Conservation (phyloP, 192 early-diverging fungal genomes). For the Coemansia sp. region DNA sequence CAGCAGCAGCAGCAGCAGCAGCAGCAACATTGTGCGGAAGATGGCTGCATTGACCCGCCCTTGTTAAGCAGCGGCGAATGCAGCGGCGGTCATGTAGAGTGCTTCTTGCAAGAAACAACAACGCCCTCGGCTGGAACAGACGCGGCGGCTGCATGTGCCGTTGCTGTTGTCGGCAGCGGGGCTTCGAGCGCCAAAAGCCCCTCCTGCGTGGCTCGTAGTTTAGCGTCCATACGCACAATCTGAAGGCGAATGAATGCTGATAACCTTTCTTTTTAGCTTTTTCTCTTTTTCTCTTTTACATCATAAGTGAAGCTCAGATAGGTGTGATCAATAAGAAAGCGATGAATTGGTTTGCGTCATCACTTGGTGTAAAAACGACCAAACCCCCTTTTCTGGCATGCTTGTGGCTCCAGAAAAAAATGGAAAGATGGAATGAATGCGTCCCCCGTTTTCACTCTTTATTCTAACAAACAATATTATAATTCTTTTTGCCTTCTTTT, state of each 20-base stretch:
- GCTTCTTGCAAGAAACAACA: not conserved
- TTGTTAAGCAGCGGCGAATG: not conserved
- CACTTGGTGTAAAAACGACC: too few species aligned
- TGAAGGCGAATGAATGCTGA: not conserved
- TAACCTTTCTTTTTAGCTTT: not conserved
- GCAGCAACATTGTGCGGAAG: not conserved
- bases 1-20: not conserved
- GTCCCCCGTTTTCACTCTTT: too few species aligned
- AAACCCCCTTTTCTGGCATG: conserved; percentile 1
- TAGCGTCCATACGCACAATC: not conserved
- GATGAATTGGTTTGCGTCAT: too few species aligned
- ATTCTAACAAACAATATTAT: not conserved
- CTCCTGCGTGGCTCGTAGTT: not conserved
- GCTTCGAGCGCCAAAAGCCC: not conserved
- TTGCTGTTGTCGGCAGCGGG: not conserved
- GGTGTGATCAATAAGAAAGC: too few species aligned
- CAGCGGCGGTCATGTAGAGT: not conserved
- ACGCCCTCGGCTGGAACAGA: not conserved
- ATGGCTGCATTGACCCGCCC: not conserved
- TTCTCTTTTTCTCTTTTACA: not conserved
- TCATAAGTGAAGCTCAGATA: too few species aligned
- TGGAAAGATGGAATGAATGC: too few species aligned
- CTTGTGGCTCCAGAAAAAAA: not conserved
- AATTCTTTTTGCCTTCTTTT: not conserved
- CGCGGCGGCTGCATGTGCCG: not conserved